A percentile compares a stretch with the other conserved stretches of the same genome.
These are phyloP conservation scores for Mucor velutinosus DNA, from an alignment of 371 early-diverging fungal genomes.

Conservation along the genomic window DNA sequence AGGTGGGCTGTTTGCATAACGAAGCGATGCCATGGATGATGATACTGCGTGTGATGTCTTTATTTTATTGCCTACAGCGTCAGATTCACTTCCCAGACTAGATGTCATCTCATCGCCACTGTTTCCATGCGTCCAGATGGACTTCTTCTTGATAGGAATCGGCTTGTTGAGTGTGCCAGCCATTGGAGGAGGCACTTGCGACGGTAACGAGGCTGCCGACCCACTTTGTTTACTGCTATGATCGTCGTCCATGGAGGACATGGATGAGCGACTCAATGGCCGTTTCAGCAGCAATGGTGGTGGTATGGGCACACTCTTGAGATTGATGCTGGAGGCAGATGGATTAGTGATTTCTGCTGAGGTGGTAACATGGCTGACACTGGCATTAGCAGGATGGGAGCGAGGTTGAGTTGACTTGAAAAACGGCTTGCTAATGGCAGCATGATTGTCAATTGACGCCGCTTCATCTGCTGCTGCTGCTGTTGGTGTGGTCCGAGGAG, in stretches of 20 bases:
- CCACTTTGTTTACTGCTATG: neutral
- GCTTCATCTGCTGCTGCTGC: neutral
- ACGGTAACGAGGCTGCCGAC: neutral
- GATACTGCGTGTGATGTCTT: neutral
- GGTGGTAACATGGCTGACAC: constrained; percentile 23
- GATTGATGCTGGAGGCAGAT: neutral
- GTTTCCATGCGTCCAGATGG: neutral
- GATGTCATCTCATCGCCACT: constrained; percentile 15
- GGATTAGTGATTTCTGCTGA: constrained; percentile 26
- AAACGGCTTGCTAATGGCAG: neutral
- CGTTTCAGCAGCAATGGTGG: neutral
- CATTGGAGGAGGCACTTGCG: neutral
- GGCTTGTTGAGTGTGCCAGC: neutral
- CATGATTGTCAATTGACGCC: neutral
- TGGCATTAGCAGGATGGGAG: constrained; percentile 15
- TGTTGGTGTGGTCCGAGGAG: constrained; percentile 3
- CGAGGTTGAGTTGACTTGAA: constrained; percentile 6
- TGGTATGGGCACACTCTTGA: neutral
- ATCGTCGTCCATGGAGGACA: constrained; percentile 8
- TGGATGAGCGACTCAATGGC: neutral
- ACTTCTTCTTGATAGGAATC: constrained; percentile 2
- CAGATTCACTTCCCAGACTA: constrained; percentile 17
- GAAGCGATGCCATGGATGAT: constrained; percentile 3
- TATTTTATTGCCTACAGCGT: neutral
- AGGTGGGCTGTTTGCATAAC: constrained; percentile 27